phyloP scores from a whole-genome alignment of 306 rosid genomes.

The Acacia melanoxylon region DNA sequence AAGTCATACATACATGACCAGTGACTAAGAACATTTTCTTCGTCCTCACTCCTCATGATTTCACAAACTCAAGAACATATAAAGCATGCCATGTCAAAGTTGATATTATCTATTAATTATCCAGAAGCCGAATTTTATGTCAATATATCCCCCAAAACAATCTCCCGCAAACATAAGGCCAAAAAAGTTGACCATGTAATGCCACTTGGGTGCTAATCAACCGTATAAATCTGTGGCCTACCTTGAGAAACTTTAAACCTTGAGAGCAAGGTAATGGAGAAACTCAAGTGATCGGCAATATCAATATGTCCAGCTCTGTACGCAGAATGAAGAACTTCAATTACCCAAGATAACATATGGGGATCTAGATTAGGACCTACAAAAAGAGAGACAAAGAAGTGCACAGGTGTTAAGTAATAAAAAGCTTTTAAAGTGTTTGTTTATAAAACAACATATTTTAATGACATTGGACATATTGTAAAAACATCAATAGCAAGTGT shows the following conservation, averaged over 20 bases:
- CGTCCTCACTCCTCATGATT: conserved; percentile 24
- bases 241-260: conserved; percentile 63
- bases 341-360: conserved; percentile 40
- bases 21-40: conserved; percentile 3
- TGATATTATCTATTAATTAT: conserved; percentile 8
- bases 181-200: conserved; percentile 22
- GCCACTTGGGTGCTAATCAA: background rate
- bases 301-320: conserved; percentile 57
- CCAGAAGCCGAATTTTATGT: conserved; percentile 4
- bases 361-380: conserved; percentile 81
- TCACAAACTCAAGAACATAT: conserved; percentile 20
- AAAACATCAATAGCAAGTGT: background rate
- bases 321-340: conserved; percentile 72
- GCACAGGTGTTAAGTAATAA: background rate
- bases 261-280: conserved; percentile 64
- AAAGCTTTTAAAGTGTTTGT: background rate
- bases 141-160: background rate
- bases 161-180: background rate
- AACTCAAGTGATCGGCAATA: conserved; percentile 63
- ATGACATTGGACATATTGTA: background rate
- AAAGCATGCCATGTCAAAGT: conserved; percentile 4
- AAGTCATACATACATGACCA: conserved; percentile 11
- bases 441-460: background rate
- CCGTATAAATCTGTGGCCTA: conserved; percentile 35
- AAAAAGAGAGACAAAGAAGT: conserved; percentile 19